Conservation (phyloP, 495 filamentous ascomycete species). For the Friedmanniomyces simplex region DNA sequence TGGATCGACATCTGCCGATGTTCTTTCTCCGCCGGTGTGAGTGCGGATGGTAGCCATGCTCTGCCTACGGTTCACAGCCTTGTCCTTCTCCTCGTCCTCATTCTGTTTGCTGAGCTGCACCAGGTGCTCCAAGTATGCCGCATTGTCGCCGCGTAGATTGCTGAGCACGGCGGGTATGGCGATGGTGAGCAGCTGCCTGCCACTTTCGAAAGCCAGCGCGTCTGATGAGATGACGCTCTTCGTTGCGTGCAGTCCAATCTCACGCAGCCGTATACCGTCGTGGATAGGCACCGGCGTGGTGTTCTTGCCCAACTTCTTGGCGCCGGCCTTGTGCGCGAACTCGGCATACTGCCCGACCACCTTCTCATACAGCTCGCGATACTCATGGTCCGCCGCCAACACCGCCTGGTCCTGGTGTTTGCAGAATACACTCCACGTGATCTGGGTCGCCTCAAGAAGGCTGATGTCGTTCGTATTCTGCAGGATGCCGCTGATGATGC, state of each 20-base stretch:
- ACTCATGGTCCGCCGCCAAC: conserved; percentile 69
- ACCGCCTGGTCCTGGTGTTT: conserved; percentile 66
- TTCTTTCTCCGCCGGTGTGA: conserved; percentile 38
- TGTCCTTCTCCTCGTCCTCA: conserved; percentile 56
- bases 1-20: conserved; percentile 52
- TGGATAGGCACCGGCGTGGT: conserved; percentile 47
- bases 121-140: conserved; percentile 54
- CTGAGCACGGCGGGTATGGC: conserved; percentile 73
- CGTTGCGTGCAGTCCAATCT: conserved; percentile 68
- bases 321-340: conserved; percentile 52
- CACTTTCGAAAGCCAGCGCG: conserved; percentile 59
- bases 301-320: conserved; percentile 17
- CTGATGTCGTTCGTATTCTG: conserved; percentile 23
- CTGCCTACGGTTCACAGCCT: conserved; percentile 49
- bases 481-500: conserved; percentile 66
- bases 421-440: conserved; percentile 76
- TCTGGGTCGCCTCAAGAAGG: conserved; percentile 68
- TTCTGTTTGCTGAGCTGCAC: conserved; percentile 47
- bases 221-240: conserved; percentile 69
- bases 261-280: conserved; percentile 73
- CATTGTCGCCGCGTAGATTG: conserved; percentile 70
- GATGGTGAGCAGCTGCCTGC: conserved; percentile 54
- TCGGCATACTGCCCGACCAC: conserved; percentile 67
- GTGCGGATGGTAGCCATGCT: conserved; percentile 72
- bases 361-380: conserved; percentile 68